These are phyloP conservation scores for Onygenales sp. DNA, from an alignment of 2,329 filamentous ascomycete genomes.

Conservation along the genomic window DNA sequence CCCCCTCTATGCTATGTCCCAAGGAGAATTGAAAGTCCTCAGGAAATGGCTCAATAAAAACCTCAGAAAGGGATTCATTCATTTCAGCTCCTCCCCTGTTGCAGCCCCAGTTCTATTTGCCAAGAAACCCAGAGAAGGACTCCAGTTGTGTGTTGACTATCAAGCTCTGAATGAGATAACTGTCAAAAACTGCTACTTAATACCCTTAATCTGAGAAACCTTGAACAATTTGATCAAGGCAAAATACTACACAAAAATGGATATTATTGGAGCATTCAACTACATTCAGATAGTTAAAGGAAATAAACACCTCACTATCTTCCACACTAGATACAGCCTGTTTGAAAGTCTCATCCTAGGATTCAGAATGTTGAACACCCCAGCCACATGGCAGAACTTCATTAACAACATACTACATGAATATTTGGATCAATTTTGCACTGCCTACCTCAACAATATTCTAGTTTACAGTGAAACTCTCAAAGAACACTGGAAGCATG, in stretches of 20 bases:
- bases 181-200: constrained; percentile 19
- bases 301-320: too few species aligned
- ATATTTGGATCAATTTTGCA: constrained; percentile 7
- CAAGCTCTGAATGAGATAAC: constrained; percentile 19
- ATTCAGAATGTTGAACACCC: constrained; percentile 7
- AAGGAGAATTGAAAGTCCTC: constrained; percentile 12
- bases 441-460: too few species aligned
- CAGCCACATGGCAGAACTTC: constrained; percentile 15
- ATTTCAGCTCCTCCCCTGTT: constrained; percentile 13
- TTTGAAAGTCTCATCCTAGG: too few species aligned
- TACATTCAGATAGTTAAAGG: constrained; percentile 14
- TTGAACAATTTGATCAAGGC: constrained; percentile 11
- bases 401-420: constrained; percentile 16
- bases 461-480: too few species aligned
- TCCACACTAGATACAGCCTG: too few species aligned
- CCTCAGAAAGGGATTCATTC: constrained; percentile 8
- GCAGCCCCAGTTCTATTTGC: not conserved
- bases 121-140: constrained; percentile 11
- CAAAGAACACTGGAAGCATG: not conserved
- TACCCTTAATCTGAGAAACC: constrained; percentile 18
- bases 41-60: constrained; percentile 11
- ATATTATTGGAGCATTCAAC: constrained; percentile 17
- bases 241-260: constrained; percentile 14
- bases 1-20: constrained; percentile 11
- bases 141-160: constrained; percentile 10